Conservation (phyloP, 2,329 filamentous ascomycete genomes). For the Monilinia polystroma region DNA sequence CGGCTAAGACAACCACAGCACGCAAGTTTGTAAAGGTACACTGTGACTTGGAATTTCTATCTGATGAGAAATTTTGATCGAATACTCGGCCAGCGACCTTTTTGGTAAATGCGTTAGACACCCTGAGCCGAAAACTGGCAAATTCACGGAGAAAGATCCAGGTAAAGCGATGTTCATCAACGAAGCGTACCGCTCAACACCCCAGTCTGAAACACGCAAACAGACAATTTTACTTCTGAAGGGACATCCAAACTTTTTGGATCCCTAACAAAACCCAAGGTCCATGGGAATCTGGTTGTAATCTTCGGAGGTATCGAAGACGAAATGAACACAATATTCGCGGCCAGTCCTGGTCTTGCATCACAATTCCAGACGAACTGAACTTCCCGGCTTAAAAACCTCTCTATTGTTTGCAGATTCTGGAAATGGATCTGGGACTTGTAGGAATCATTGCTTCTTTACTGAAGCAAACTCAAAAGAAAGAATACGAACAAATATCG, state of each 20-base stretch:
- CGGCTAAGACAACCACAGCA: constrained; percentile 70
- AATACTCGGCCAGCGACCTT: constrained; percentile 65
- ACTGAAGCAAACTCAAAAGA: neutral
- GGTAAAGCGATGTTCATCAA: constrained; percentile 20
- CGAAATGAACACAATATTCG: constrained; percentile 53
- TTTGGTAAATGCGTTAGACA: constrained; percentile 67
- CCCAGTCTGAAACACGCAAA: constrained; percentile 50
- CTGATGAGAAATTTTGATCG: constrained; percentile 56
- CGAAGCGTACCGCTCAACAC: constrained; percentile 15
- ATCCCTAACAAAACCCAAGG: constrained; percentile 47
- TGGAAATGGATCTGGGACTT: constrained; percentile 22
- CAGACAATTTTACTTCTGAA: constrained; percentile 66
- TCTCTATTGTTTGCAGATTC: constrained; percentile 25
- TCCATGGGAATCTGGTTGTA: constrained; percentile 48
- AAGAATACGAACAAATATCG: constrained; percentile 6
- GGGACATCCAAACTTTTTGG: constrained; percentile 70
- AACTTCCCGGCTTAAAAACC: constrained; percentile 25
- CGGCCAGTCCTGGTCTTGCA: constrained; percentile 51
- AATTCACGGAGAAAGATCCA: constrained; percentile 12
- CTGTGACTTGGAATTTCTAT: constrained; percentile 70
- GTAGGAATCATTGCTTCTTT: constrained; percentile 22
- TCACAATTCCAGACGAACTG: constrained; percentile 51
- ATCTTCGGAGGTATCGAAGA: constrained; percentile 56
- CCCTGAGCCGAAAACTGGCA: constrained; percentile 43
- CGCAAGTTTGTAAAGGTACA: constrained; percentile 71